Conservation (phyloP, 257 asterid species). For the Verbena officinalis region DNA sequence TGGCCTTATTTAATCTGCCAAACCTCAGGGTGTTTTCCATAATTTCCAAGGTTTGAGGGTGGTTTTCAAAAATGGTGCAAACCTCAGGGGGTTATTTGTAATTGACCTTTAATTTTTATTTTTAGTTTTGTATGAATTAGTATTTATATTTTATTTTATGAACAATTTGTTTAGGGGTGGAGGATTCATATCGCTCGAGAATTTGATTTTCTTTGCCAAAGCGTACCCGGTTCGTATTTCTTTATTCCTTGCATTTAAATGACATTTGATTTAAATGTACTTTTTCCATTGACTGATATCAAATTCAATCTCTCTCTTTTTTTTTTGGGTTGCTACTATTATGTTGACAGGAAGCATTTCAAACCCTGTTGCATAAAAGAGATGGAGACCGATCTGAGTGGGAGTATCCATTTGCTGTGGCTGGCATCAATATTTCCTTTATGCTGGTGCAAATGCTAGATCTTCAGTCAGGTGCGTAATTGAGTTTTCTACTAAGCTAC, state of each 20-base stretch:
- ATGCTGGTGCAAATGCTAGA: constrained; percentile 95
- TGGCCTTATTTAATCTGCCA: too few species aligned
- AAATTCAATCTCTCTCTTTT: constrained; percentile 1
- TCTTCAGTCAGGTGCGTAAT: constrained; percentile 82
- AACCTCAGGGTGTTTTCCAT: too few species aligned
- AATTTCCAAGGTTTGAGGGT: too few species aligned
- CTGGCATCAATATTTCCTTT: constrained; percentile 92
- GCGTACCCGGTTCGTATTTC: constrained; percentile 74
- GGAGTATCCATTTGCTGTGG: constrained; percentile 99
- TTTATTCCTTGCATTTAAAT: constrained; percentile 20
- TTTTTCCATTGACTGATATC: background rate
- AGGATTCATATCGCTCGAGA: constrained; percentile 95
- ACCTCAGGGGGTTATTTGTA: too few species aligned
- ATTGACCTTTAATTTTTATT: too few species aligned
- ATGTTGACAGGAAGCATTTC: constrained; percentile 69
- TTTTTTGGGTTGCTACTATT: background rate
- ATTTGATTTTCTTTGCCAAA: constrained; percentile 87
- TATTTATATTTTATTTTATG: constrained; percentile 25
- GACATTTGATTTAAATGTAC: background rate
- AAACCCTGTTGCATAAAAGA: constrained; percentile 77
- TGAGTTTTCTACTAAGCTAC: background rate
- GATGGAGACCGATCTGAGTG: constrained; percentile 87
- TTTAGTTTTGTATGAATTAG: background rate
- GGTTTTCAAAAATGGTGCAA: too few species aligned
- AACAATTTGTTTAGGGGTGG: constrained; percentile 73